Base-by-base conservation (phyloP, 2,329 filamentous ascomycete genomes). In the Amauroascus verrucosus region DNA sequence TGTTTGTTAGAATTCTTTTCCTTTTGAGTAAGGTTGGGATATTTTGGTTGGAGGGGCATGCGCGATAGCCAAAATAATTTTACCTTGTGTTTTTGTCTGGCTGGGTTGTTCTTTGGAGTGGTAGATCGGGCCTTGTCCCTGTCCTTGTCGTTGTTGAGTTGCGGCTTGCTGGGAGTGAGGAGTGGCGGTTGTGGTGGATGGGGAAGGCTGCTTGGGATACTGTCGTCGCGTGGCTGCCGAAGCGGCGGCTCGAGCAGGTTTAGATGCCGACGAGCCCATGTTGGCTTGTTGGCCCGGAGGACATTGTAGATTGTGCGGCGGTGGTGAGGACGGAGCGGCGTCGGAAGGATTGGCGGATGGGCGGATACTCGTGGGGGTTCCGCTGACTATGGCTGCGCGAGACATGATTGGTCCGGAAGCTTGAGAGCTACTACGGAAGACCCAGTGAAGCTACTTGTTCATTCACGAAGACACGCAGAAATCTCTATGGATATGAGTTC, bases 181-280 rank as follows among this genome's bases (percentile, higher is more conserved):
- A 57, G 65, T 70, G 16, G 71, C 70, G 18, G 62, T 60, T 57
- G 54, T 62, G 30, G 54, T 62, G 30, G 66, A 57, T 32, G 67
- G 62, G 50, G 73, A 65, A 11, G 73, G 63, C 41, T 75, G 70
- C 53, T 74, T 74, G 2, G 79, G 79, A 58, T 81, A 82, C 68
- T 80, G 76, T 51, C 79, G 75, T 24, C 67, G 65, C n/a, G 74
- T 68, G 53, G 73, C 73, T 32, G 73, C 69, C 38, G 73, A 72
- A 6, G 75, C 76, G 53, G 76, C 73, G 11, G 51, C 20, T 35
- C 52, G 46, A 24, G 54, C 56, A 33, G 56, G 74, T 68, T 82
- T 82, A 6, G 79, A 82, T 40, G 74, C 69, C n/a, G 76, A 75
- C 1, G 76, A 73, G n/a, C 79, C 79, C 79, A 82, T 82, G 18